phyloP scores from a whole-genome alignment of 116 monocot genomes.

The Trichopus zeylanicus region DNA sequence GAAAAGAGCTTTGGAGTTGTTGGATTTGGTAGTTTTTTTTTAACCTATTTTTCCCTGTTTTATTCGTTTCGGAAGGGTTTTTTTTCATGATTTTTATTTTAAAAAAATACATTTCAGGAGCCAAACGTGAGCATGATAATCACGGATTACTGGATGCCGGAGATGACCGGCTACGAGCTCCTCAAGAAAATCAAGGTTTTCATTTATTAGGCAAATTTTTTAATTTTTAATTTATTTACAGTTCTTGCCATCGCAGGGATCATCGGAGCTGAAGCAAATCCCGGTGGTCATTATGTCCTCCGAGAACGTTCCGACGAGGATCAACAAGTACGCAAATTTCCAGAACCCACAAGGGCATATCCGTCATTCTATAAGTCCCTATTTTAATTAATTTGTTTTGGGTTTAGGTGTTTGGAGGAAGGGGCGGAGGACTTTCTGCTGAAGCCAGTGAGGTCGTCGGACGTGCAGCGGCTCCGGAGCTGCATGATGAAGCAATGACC shows the following conservation, averaged over 20 bases:
- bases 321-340: constrained; percentile 1
- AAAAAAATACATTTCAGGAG: constrained; percentile 14
- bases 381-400: too few relatives aligned
- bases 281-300: constrained; percentile 45
- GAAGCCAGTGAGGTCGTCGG: constrained; percentile 20
- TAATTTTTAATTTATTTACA: not conserved
- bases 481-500: not conserved
- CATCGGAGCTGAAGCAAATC: constrained; percentile 27
- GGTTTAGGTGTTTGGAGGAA: constrained; percentile 16
- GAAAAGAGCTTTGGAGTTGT: constrained; percentile 30
- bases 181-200: constrained; percentile 26
- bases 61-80: not conserved
- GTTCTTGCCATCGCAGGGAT: constrained; percentile 7
- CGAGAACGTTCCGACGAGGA: constrained; percentile 29
- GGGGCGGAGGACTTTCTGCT: constrained; percentile 30
- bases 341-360: not conserved
- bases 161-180: constrained; percentile 39
- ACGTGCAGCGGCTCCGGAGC: constrained; percentile 18
- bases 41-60: not conserved
- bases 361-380: not conserved
- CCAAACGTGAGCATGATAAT: constrained; percentile 34
- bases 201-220: not conserved
- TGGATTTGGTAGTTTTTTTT: constrained; percentile 13
- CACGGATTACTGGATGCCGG: constrained; percentile 45
- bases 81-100: not conserved